phyloP scores from a whole-genome alignment of 1,139 yeast genomes.

The Pichia sp. region DNA sequence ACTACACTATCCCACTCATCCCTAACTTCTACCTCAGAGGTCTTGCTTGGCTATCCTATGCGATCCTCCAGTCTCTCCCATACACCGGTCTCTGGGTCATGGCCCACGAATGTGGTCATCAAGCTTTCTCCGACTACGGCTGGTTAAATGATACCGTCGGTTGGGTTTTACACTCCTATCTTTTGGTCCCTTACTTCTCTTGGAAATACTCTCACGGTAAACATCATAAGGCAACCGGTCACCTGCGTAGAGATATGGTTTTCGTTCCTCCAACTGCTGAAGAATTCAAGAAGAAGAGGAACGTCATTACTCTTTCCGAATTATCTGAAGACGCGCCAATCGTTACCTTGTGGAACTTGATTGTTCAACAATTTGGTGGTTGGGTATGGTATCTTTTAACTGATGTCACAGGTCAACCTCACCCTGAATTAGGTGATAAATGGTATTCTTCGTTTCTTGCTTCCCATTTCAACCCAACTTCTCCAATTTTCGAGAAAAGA shows the following conservation, averaged over 20 bases:
- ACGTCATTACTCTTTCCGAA: constrained; percentile 34
- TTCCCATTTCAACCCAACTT: constrained; percentile 46
- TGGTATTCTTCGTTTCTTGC: constrained; percentile 27
- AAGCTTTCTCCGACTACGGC: constrained; percentile 51
- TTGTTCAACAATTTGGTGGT: constrained; percentile 50
- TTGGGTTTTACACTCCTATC: constrained; percentile 52
- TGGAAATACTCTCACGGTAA: constrained; percentile 56
- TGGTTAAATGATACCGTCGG: constrained; percentile 51
- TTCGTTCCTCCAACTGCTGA: constrained; percentile 50
- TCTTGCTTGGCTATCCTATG: constrained; percentile 49
- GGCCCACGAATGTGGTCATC: constrained; percentile 65
- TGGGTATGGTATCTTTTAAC: constrained; percentile 42
- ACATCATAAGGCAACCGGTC: constrained; percentile 62
- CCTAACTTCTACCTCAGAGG: constrained; percentile 41
- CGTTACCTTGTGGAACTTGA: constrained; percentile 36
- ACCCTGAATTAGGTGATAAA: constrained; percentile 26
- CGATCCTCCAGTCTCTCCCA: constrained; percentile 25
- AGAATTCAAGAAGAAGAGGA: constrained; percentile 31
- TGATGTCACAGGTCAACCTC: constrained; percentile 49
- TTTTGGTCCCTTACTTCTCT: constrained; percentile 54
- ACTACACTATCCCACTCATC: constrained; percentile 43
- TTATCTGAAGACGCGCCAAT: constrained; percentile 50
- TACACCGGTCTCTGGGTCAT: constrained; percentile 53
- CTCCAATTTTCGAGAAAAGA: constrained; percentile 48
- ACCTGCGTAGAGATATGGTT: constrained; percentile 53